Base-by-base conservation (phyloP, 441 rosid genomes). In the Pelargonium cotyledonis region DNA sequence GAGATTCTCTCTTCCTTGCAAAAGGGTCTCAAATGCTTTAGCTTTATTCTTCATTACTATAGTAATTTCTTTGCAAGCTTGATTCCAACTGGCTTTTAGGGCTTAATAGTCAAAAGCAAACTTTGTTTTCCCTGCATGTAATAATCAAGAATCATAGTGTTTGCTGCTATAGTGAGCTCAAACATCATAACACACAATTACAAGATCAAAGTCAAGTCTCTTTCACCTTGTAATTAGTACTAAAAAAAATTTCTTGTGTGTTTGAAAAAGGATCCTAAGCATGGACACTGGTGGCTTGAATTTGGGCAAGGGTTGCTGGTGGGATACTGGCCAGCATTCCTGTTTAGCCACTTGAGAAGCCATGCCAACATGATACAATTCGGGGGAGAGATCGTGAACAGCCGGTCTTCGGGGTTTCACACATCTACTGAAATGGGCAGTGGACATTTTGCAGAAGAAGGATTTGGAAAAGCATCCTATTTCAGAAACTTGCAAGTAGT, bases 261-360 rank as follows among this genome's bases (percentile, higher is more conserved):
- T 29, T 68, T 65, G 63, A 51, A 65, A 18, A 4, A 87, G 89
- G 93, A 88, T 79, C 93, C 93, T 40, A 82, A 81, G 76, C 93
- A 86, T 63, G 93, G 93, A 18, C 85, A 88, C 68, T 88, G 93
- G 93, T 88, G 93, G 93, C 79, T 88, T 38, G 81, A 88, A 46
- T 80, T 85, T 47, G 93, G 93, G 38, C 76, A 85, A 14, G 83
- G 90, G 15, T 70, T 86, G 41, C 80, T 88, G 11, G 88, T 88
- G 8, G 93, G 93, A 31, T 88, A 88, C 49, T 88, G 93, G 93
- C 93, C 93, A 11, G 81, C 75, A 14, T 75, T 79, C 69, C 73
- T 88, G 80, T 88, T 88, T 70, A 88, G 85, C 53, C 93, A 88
- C 73, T 64, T 88, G 61, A 82, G 89, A 72, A 82, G 77, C 81